phyloP scores from a whole-genome alignment of 345 rosid species.

The Gossypium mustelinum region DNA sequence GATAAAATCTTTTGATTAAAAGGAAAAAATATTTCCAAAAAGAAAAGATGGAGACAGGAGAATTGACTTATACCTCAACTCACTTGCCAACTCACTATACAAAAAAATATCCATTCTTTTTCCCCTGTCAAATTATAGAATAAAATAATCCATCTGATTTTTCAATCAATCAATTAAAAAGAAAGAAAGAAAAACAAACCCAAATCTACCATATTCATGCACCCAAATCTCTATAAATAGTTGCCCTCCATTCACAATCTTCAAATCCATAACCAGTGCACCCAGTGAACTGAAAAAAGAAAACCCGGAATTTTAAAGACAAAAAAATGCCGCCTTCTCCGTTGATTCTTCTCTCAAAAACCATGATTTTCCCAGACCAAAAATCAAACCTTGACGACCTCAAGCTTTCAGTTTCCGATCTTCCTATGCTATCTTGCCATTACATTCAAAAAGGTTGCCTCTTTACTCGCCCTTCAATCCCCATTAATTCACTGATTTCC shows the following conservation, averaged over 20 bases:
- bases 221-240: conserved; percentile 12
- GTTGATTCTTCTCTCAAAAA: conserved; percentile 39
- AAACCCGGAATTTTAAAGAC: background rate
- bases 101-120: background rate
- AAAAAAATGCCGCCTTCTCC: conserved; percentile 37
- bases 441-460: conserved; percentile 89
- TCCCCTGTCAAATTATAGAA: background rate
- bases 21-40: too few relatives aligned
- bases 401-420: conserved; percentile 90
- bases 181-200: background rate
- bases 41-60: background rate
- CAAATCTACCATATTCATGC: background rate
- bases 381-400: conserved; percentile 59
- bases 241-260: background rate
- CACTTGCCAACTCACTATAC: background rate
- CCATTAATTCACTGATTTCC: conserved; percentile 29
- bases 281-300: background rate
- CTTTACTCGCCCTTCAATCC: conserved; percentile 46
- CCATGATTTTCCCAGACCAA: conserved; percentile 46
- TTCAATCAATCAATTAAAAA: too few relatives aligned
- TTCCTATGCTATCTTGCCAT: conserved; percentile 94
- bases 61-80: background rate
- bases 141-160: background rate
- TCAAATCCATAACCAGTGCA: background rate
- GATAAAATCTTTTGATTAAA: too few relatives aligned